These are phyloP conservation scores for Stagonosporopsis tanaceti DNA, from an alignment of 2,329 filamentous ascomycete genomes.

Conservation along the genomic window DNA sequence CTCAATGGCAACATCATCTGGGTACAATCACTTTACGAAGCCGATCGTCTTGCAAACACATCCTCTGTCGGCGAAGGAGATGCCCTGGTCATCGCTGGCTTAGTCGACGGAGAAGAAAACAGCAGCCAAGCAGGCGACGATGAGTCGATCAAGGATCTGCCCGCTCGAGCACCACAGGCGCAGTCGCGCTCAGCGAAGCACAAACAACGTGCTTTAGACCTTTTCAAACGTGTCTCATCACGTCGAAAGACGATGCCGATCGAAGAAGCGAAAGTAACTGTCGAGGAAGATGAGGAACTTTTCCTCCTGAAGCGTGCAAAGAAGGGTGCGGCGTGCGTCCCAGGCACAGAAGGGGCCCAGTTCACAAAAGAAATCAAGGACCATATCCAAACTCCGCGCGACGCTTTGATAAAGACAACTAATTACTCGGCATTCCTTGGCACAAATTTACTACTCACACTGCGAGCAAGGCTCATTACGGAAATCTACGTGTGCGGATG, in stretches of 20 bases:
- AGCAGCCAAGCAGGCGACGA: slow-evolving; percentile 47
- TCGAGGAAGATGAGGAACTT: slow-evolving; percentile 56
- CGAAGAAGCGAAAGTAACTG: slow-evolving; percentile 36
- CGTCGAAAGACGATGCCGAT: slow-evolving; percentile 39
- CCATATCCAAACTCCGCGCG: slow-evolving; percentile 58
- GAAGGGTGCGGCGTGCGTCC: slow-evolving; percentile 53
- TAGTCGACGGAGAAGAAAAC: slow-evolving; percentile 46
- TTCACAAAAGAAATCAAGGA: slow-evolving; percentile 60
- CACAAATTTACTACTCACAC: slow-evolving; percentile 74
- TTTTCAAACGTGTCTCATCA: slow-evolving; percentile 49
- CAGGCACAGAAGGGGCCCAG: slow-evolving; percentile 56
- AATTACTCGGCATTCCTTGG: slow-evolving; percentile 88
- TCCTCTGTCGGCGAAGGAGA: slow-evolving; percentile 57
- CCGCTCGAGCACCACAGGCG: slow-evolving; percentile 31
- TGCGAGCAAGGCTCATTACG: slow-evolving; percentile 87
- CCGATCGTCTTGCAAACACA: slow-evolving; percentile 65
- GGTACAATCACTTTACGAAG: slow-evolving; percentile 78
- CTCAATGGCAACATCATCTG: slow-evolving; percentile 77
- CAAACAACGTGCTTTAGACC: slow-evolving; percentile 47
- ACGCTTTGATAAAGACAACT: slow-evolving; percentile 70
- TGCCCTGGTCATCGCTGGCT: slow-evolving; percentile 53
- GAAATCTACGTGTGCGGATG: slow-evolving; percentile 90
- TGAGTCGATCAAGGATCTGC: slow-evolving; percentile 37
- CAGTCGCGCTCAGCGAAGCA: slow-evolving; percentile 47
- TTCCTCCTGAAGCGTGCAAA: slow-evolving; percentile 52